A percentile compares a stretch with the other conserved stretches of the same genome.
phyloP scores from a whole-genome alignment of 305 asterid species.

The Solanum aculeatissimum region DNA sequence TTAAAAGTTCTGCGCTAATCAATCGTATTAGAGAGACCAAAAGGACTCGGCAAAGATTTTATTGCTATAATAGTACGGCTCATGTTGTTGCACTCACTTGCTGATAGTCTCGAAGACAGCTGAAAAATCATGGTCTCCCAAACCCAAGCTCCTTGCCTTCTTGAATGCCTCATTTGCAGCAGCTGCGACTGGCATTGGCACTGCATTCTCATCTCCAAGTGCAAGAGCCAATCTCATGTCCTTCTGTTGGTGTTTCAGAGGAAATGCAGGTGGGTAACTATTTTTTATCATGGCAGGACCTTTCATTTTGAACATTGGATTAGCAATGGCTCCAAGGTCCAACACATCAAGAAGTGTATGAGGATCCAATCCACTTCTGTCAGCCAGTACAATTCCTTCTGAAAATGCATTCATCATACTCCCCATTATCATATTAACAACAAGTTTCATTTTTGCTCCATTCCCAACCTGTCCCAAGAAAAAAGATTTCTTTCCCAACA shows the following conservation, averaged over 20 bases:
- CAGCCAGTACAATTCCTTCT: constrained; percentile 83
- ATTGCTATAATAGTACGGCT: background rate
- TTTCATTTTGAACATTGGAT: constrained; percentile 90
- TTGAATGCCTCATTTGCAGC: constrained; percentile 98
- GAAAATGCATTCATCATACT: constrained; percentile 98
- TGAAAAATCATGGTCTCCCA: constrained; percentile 87
- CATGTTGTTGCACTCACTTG: constrained; percentile 5
- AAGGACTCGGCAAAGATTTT: background rate
- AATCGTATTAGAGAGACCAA: background rate
- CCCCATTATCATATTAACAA: constrained; percentile 97
- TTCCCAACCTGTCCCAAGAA: constrained; percentile 80
- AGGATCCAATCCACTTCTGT: constrained; percentile 77
- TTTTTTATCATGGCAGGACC: constrained; percentile 80
- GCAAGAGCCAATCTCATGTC: constrained; percentile 96
- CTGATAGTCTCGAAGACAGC: constrained; percentile 63
- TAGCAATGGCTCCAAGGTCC: constrained; percentile 92
- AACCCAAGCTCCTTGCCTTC: constrained; percentile 77
- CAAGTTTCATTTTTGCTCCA: constrained; percentile 98
- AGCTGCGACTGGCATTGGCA: constrained; percentile 93
- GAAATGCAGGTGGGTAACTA: constrained; percentile 78
- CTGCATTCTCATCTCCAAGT: constrained; percentile 80
- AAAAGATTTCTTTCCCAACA: constrained; percentile 84
- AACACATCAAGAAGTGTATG: constrained; percentile 81
- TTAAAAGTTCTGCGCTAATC: background rate
- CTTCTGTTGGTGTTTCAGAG: constrained; percentile 94